Base-by-base conservation (phyloP, 192 early-diverging fungal species). In the Gaertneriomyces semiglobifer region DNA sequence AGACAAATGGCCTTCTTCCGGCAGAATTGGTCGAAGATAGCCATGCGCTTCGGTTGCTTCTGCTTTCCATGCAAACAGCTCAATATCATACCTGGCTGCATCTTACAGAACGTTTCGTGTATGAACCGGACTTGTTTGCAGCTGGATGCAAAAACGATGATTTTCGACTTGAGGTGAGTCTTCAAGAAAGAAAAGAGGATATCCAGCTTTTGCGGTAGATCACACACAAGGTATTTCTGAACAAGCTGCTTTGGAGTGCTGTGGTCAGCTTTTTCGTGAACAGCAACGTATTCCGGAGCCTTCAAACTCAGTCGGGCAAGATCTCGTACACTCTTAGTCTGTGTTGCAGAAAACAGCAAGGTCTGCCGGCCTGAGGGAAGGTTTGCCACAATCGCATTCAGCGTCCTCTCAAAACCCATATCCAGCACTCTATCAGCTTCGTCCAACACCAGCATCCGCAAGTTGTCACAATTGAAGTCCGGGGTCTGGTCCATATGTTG, bases 401-500 rank as follows among this genome's bases (percentile, higher is more conserved):
- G 83, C 44, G 89, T 88, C 62, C 88, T 88, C 70, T 97, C 93
- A 74, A 99, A 99, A 58, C 95, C 96, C 69, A 88, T 83, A 65
- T 99, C 95, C 64, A 99, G 75, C 86, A 95, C 92, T 63, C 95
- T 84, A 79, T 99, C 96, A 20, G 95, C 95, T 79, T 98, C 97
- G 75, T 99, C 97, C 53, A 99, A 85, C 5, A 99, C 93, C 85
- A 72, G 86, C 74, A 68, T 77, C 79, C 71, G 88, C 81, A 76
- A 90, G 87, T 78, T 92, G 65, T 87, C 85, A 76, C 92, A 95
- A 65, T 88, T 84, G 57, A 99, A 99, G 43, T 93, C 91, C 11
- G 86, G 91, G 11, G 93, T 83, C 56, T 98, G 76, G 78, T 99
- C 97, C 69, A 96, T 87, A 62, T 93, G 87, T 75, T 99, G 96